These are phyloP conservation scores for Amylostereum areolatum DNA, from an alignment of 1,284 basidiomycete genomes.

Conservation along the genomic window DNA sequence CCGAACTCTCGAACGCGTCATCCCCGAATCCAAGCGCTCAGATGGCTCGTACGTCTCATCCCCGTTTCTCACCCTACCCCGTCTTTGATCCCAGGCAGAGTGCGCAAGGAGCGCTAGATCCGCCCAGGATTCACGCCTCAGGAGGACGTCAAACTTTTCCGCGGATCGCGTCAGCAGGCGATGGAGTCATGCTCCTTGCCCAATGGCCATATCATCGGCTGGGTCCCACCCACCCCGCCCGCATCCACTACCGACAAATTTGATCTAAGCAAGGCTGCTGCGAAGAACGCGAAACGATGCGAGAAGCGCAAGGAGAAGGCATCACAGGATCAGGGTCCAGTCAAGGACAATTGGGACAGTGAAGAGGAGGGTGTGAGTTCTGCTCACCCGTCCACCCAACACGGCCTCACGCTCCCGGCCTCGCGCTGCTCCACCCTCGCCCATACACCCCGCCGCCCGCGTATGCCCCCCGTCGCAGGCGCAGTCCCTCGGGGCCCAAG, in stretches of 20 bases:
- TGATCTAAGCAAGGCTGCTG: conserved; percentile 61
- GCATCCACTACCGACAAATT: too few species aligned
- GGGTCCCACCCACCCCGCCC: conserved; percentile 46
- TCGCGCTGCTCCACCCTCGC: too few species aligned
- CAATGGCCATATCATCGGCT: conserved; percentile 75
- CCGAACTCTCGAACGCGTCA: conserved; percentile 78
- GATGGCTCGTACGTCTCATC: conserved; percentile 77
- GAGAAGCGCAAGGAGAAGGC: conserved; percentile 60
- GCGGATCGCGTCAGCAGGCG: conserved; percentile 68
- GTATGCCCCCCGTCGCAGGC: too few species aligned
- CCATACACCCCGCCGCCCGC: too few species aligned
- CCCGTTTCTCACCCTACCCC: conserved; percentile 7
- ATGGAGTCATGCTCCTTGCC: conserved; percentile 58
- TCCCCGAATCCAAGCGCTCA: conserved; percentile 76
- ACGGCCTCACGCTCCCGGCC: too few species aligned
- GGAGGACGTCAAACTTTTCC: conserved; percentile 86
- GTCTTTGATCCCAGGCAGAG: conserved; percentile 34
- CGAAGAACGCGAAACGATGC: conserved; percentile 77
- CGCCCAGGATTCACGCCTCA: conserved; percentile 92
- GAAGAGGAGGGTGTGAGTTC: conserved; percentile 62
- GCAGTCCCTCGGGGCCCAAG: too few species aligned
- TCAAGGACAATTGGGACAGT: conserved; percentile 75
- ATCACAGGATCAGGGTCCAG: conserved; percentile 34
- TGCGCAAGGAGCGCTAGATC: conserved; percentile 87
- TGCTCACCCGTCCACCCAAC: too few species aligned